Conservation (phyloP, 306 rosid genomes). For the Gleditsia sinensis region DNA sequence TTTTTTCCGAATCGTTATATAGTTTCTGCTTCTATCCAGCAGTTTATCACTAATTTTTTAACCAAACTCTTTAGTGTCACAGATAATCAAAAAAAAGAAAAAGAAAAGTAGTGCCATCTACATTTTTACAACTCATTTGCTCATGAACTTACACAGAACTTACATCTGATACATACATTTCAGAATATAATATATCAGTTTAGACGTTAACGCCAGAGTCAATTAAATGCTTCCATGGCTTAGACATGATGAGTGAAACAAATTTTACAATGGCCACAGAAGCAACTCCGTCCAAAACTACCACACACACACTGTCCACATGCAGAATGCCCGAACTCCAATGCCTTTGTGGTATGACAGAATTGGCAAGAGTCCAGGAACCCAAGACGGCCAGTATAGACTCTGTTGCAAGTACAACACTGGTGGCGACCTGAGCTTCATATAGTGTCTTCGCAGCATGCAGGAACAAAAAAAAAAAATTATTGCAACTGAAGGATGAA, state of each 20-base stretch:
- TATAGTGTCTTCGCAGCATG: neutral
- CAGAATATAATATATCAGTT: neutral
- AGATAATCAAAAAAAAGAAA: too few relatives aligned
- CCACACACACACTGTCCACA: neutral
- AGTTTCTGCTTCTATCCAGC: too few relatives aligned
- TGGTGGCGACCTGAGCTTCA: neutral
- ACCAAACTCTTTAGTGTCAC: too few relatives aligned
- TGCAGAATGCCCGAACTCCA: slow-evolving; percentile 7
- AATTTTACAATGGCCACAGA: neutral
- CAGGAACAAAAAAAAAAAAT: too few relatives aligned
- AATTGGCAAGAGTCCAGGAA: neutral
- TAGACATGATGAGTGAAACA: neutral
- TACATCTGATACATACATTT: neutral
- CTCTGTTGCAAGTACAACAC: too few relatives aligned
- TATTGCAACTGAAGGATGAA: too few relatives aligned
- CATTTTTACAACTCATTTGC: neutral
- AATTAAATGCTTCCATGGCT: slow-evolving; percentile 5
- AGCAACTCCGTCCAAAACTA: neutral
- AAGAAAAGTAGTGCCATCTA: neutral
- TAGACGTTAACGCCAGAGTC: neutral
- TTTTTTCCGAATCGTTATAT: too few relatives aligned
- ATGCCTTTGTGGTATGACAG: neutral
- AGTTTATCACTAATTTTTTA: too few relatives aligned
- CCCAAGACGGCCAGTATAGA: neutral
- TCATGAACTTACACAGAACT: neutral